phyloP scores from a whole-genome alignment of 2,329 filamentous ascomycete species.

The Didymella pinodella region DNA sequence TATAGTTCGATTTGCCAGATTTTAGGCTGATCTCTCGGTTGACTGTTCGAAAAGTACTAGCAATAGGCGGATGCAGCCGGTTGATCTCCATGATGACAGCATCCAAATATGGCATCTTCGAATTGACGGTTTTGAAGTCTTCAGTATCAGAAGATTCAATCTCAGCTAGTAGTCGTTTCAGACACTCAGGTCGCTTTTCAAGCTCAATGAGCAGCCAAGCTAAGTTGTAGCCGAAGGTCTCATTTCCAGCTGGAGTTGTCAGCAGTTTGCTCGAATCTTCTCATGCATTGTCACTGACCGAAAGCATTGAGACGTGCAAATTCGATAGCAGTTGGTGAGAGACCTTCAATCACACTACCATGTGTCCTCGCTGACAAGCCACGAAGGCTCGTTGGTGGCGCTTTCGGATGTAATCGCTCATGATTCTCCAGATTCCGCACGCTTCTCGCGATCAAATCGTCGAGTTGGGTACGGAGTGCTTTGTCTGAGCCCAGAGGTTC shows the following conservation, averaged over 20 bases:
- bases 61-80: conserved; percentile 1
- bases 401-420: conserved; percentile 4
- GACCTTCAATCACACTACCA: not conserved
- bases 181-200: not conserved
- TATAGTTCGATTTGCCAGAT: not conserved
- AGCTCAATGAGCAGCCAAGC: conserved; percentile 6
- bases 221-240: conserved; percentile 5
- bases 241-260: conserved; percentile 1
- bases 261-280: not conserved
- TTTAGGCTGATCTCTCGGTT: conserved; percentile 1
- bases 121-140: conserved; percentile 5
- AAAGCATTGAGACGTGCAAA: conserved; percentile 9
- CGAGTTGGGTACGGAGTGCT: not conserved
- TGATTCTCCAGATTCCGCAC: not conserved
- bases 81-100: not conserved
- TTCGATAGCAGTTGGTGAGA: conserved; percentile 1
- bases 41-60: conserved; percentile 7
- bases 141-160: not conserved
- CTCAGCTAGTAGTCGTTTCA: not conserved
- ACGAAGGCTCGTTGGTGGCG: conserved; percentile 6
- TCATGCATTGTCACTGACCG: not conserved
- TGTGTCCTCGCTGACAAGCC: conserved; percentile 3
- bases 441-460: not conserved
- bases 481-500: not conserved
- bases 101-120: conserved; percentile 1